Evolutionary conservation across 1,139 yeast species (phyloP), one percentile per base, ranked within the genome.

Genomic region (Saccharomyces hybrid): DNA sequence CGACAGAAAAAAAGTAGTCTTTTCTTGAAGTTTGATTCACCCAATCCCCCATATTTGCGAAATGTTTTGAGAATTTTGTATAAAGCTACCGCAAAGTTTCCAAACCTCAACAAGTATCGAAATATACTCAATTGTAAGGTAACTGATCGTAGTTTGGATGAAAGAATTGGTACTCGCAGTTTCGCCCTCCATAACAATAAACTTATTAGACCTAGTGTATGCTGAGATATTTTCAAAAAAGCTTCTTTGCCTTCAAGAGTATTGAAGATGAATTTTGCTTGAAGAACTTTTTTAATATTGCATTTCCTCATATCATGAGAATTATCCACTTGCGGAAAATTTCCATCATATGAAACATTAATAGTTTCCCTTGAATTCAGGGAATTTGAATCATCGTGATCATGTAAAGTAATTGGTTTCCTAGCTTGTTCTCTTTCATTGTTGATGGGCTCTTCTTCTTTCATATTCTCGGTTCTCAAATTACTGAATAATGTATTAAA

Each of bases 91-190:
- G 90, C 90, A n/a, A 87, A 77, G 54, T 83, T 82, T 47, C 93
- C 93, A 60, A 85, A 84, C 62, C 95, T 75, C 58, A 86, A 71
- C 56, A 83, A 77, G 64, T 84, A 90, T 67, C 95, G 76, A 67
- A 83, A 86, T 41, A 79, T 73, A 5, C 83, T 77, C 50, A 86
- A 70, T 28, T 82, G 82, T 19, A 69, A 69, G 8, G 80, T 78
- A 56, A 82, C 68, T 0, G 13, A 38, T 16, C 25, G 44, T 8
- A 38, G 2, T 38, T 38, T 38, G 1, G 44, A 38, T 5, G 42
- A 34, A 34, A 34, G 5, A 34, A 14, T 8, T 13, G 44, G 44
- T 38, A 38, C n/a, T 19, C 44, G 44, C 1, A 38, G 1, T 6
- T 38, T 38, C 11, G 25, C 13, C 7, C 3, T 38, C 25, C 25